phyloP scores from a whole-genome alignment of 2,329 filamentous ascomycete species.

The Chaetomiaceae sp. region DNA sequence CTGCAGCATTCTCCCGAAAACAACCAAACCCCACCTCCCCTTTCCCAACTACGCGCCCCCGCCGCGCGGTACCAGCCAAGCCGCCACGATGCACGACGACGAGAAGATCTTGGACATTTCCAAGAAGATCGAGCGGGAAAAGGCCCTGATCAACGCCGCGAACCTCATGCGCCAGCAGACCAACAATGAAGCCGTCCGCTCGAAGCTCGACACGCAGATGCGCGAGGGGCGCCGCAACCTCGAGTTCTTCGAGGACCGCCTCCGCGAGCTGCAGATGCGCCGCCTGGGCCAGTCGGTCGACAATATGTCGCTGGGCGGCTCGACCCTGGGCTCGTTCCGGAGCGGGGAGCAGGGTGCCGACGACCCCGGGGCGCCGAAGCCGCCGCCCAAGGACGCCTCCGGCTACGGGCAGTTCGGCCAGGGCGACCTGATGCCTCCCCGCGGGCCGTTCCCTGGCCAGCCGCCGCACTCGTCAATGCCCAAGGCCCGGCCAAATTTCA shows the following conservation, averaged over 20 bases:
- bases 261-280: conserved; percentile 81
- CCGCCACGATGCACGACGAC: conserved; percentile 55
- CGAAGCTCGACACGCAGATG: conserved; percentile 87
- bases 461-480: conserved; percentile 62
- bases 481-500: conserved; percentile 81
- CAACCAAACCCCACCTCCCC: conserved; percentile 14
- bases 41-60: conserved; percentile 12
- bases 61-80: conserved; percentile 22
- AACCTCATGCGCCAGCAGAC: conserved; percentile 94
- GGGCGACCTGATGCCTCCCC: conserved; percentile 71
- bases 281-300: conserved; percentile 63
- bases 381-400: conserved; percentile 66
- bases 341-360: conserved; percentile 40
- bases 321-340: conserved; percentile 29
- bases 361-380: conserved; percentile 48
- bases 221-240: conserved; percentile 90
- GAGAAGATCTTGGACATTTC: conserved; percentile 71
- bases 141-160: conserved; percentile 87
- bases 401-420: conserved; percentile 50
- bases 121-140: conserved; percentile 97
- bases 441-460: conserved; percentile 70
- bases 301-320: conserved; percentile 52
- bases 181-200: conserved; percentile 85
- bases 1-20: neutral
- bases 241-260: conserved; percentile 88